Evolutionary conservation across 352 stramenopile species (phyloP), one percentile per base, ranked within the genome.

Genomic region (Phytophthora pinifolia): DNA sequence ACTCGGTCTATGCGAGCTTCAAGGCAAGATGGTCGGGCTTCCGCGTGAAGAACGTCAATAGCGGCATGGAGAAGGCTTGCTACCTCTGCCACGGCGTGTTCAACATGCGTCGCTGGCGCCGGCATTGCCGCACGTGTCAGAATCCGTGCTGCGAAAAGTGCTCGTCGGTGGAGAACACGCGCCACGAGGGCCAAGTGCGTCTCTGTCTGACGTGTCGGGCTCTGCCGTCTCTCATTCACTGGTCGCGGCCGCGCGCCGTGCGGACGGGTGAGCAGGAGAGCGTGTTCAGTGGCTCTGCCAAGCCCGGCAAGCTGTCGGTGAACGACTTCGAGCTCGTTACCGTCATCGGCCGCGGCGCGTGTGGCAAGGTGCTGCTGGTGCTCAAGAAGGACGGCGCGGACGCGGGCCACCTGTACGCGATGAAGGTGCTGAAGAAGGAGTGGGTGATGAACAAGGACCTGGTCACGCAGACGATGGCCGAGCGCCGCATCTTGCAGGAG

Each of bases 361-460:
- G 79, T 22, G 79, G 79, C 27, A 89, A 86, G 38, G 79, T 89
- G 39, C 59, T 89, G 20, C 60, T 89, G 25, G 79, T 89, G 5
- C 58, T 84, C 18, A 89, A 89, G 67, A 89, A 87, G 36, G 79
- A 85, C 37, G 74, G 72, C 12, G 42, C 69, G 12, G 77, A 88
- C 44, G 73, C 73, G 22, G 74, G 74, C 8, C 73, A 78, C 47
- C 33, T 89, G 55, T 89, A 85, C 34, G 79, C 79, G 13, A 89
- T 89, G 79, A 89, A 89, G 54, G 79, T 89, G 43, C 43, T 89
- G 46, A 89, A 89, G 64, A 89, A 89, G 45, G 75, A 89, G 41
- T 89, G 79, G 79, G 79, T 89, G 41, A 83, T 89, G 76, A 84
- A 89, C 70, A 89, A 89, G 59, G 79, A 89, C 46, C 46, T 89